phyloP scores from a whole-genome alignment of 2,329 filamentous ascomycete species.

The Phoma sp. region DNA sequence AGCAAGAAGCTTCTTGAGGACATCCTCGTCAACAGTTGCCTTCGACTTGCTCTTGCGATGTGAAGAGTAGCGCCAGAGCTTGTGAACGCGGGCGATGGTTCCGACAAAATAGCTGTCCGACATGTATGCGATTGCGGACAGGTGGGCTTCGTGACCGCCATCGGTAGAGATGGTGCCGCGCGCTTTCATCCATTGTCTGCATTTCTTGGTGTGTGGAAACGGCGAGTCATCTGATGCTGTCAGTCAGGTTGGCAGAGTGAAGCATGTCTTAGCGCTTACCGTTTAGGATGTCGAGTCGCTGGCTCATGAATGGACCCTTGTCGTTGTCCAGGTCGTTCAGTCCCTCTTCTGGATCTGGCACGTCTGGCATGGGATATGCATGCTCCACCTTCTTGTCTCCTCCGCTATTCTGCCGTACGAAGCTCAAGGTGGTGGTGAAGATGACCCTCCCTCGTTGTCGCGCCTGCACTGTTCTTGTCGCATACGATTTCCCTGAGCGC shows the following conservation, averaged over 20 bases:
- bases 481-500: slow-evolving; percentile 85
- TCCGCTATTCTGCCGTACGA: slow-evolving; percentile 70
- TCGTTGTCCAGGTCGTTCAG: slow-evolving; percentile 42
- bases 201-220: slow-evolving; percentile 69
- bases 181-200: slow-evolving; percentile 73
- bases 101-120: slow-evolving; percentile 93
- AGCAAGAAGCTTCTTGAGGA: slow-evolving; percentile 52
- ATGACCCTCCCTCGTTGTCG: slow-evolving; percentile 86
- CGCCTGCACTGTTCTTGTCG: slow-evolving; percentile 94
- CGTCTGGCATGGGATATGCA: slow-evolving; percentile 60
- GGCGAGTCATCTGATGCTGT: slow-evolving; percentile 47
- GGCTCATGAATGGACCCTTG: slow-evolving; percentile 63
- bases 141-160: slow-evolving; percentile 79
- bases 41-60: slow-evolving; percentile 45
- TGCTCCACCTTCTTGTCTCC: slow-evolving; percentile 68
- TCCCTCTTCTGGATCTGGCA: slow-evolving; percentile 53
- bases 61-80: slow-evolving; percentile 74
- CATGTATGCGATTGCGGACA: slow-evolving; percentile 90
- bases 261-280: slow-evolving; percentile 35
- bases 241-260: slow-evolving; percentile 12
- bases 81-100: slow-evolving; percentile 80
- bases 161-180: slow-evolving; percentile 73
- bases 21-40: slow-evolving; percentile 50
- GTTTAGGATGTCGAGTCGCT: slow-evolving; percentile 63
- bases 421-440: slow-evolving; percentile 94